Conservation (phyloP, 176 grass and related monocot species). For the Oryza meridionalis region DNA sequence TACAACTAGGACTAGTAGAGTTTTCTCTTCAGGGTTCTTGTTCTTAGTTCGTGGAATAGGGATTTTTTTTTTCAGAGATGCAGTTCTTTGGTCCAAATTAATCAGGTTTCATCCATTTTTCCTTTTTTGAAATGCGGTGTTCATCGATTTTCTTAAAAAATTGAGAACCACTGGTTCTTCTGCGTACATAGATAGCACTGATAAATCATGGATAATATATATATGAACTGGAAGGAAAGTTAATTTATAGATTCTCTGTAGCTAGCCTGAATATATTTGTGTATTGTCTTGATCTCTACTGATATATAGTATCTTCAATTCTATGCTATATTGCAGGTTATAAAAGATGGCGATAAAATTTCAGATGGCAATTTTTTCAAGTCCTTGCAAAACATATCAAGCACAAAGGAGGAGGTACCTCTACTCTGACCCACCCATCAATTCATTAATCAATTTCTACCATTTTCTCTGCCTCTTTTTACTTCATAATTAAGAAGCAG, state of each 20-base stretch:
- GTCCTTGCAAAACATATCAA: slow-evolving; percentile 33
- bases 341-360: slow-evolving; percentile 16
- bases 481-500: slow-evolving; percentile 13
- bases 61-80: neutral
- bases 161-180: slow-evolving; percentile 1
- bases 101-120: neutral
- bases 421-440: neutral
- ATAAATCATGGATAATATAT: slow-evolving; percentile 18
- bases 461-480: neutral
- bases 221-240: slow-evolving; percentile 3
- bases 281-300: neutral
- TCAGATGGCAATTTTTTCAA: slow-evolving; percentile 29
- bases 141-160: slow-evolving; percentile 1
- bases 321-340: slow-evolving; percentile 16
- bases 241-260: neutral
- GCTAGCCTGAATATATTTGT: neutral
- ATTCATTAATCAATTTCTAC: neutral
- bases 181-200: neutral
- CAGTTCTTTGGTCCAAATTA: slow-evolving; percentile 32
- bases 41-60: slow-evolving; percentile 12
- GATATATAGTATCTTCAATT: neutral
- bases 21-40: neutral
- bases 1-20: neutral
- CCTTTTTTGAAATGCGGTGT: neutral
- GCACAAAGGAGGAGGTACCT: slow-evolving; percentile 35